Conservation (phyloP, 768 basidiomycete species). For the Leccinum obscurum region DNA sequence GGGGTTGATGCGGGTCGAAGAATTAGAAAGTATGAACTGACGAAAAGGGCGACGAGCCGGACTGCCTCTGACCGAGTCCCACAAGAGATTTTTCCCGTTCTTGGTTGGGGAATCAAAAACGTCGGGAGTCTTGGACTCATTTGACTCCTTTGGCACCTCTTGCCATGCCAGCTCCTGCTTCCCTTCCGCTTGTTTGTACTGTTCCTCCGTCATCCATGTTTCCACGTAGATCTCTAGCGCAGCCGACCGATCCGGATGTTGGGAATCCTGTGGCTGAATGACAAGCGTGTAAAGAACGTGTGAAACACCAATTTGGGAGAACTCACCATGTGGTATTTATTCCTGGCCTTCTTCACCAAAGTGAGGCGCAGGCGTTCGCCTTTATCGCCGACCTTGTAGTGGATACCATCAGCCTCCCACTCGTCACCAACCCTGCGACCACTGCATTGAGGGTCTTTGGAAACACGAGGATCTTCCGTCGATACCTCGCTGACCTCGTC, state of each 20-base stretch:
- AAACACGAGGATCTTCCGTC: conserved; percentile 48
- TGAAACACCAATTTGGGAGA: not conserved
- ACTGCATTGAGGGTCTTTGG: conserved; percentile 52
- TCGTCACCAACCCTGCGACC: conserved; percentile 67
- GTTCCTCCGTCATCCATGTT: conserved; percentile 75
- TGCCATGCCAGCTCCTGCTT: conserved; percentile 68
- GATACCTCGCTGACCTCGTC: conserved; percentile 49
- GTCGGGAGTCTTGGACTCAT: conserved; percentile 46
- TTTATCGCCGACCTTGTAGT: conserved; percentile 69
- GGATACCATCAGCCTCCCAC: conserved; percentile 72
- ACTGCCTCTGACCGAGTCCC: conserved; percentile 56
- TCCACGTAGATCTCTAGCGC: conserved; percentile 76
- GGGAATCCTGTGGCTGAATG: conserved; percentile 71
- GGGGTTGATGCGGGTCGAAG: conserved; percentile 50
- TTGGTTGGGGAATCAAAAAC: conserved; percentile 38
- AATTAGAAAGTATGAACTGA: conserved; percentile 47
- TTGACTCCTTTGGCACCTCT: conserved; percentile 46
- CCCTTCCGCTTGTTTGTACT: conserved; percentile 64
- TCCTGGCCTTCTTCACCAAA: conserved; percentile 69
- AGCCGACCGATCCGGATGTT: conserved; percentile 70
- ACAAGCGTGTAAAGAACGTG: conserved; percentile 9
- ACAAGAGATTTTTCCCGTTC: conserved; percentile 68
- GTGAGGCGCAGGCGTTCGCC: conserved; percentile 69
- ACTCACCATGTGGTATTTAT: conserved; percentile 72
- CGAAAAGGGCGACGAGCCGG: conserved; percentile 44